These are phyloP conservation scores for Podaxis sp. DNA, from an alignment of 768 basidiomycete genomes.

Conservation along the genomic window DNA sequence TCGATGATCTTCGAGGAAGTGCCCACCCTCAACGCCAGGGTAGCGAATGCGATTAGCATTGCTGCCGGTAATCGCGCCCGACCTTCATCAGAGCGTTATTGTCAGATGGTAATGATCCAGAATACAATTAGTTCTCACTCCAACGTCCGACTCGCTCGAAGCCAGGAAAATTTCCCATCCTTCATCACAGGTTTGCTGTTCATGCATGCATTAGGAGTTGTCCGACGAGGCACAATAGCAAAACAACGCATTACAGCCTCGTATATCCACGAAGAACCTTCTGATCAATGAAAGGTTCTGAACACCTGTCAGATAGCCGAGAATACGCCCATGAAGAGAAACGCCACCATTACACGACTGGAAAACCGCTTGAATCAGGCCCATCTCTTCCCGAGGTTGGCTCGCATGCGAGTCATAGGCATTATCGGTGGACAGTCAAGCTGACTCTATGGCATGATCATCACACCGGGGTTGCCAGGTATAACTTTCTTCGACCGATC, in stretches of 20 bases:
- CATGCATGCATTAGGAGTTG: background rate
- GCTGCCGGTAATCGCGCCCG: background rate
- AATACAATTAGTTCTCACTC: background rate
- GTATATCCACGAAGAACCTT: background rate
- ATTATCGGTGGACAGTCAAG: background rate
- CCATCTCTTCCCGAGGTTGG: background rate
- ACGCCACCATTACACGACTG: background rate
- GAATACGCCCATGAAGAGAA: background rate
- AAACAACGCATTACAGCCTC: background rate
- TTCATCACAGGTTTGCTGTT: background rate
- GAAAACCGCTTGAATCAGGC: background rate
- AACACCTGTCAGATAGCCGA: background rate
- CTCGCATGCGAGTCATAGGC: background rate
- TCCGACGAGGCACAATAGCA: background rate
- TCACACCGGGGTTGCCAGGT: background rate
- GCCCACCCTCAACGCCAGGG: background rate
- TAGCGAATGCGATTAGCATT: too few relatives aligned
- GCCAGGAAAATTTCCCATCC: background rate
- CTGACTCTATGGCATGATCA: background rate
- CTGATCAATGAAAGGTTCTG: background rate
- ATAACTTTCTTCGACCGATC: too few relatives aligned
- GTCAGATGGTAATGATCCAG: background rate
- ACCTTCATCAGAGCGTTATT: background rate
- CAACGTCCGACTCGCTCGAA: slow-evolving; percentile 2
- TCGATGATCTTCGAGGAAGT: slow-evolving; percentile 1